Conservation (phyloP, 2,329 filamentous ascomycete species). For the Claviceps monticola region DNA sequence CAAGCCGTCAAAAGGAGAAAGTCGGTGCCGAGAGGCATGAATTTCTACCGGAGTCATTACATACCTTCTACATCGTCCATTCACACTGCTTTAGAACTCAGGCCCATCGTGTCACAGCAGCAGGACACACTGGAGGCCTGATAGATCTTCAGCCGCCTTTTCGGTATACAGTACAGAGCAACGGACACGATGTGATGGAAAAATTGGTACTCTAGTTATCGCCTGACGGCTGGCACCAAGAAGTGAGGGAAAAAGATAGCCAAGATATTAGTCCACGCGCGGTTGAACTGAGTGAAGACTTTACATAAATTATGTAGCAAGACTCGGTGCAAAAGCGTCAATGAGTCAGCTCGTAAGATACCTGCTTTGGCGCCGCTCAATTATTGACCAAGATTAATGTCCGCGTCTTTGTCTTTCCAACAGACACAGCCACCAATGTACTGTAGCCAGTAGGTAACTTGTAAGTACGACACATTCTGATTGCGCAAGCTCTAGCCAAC, state of each 20-base stretch:
- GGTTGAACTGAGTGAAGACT: neutral
- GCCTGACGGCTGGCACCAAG: neutral
- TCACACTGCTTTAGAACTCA: neutral
- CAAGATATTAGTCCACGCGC: neutral
- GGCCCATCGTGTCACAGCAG: neutral
- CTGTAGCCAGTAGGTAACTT: no score
- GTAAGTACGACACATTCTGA: no score
- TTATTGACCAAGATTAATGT: no score
- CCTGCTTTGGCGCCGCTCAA: no score
- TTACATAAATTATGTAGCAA: neutral
- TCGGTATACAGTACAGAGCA: no score
- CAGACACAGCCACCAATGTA: no score
- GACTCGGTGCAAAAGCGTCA: neutral
- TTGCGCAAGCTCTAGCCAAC: no score
- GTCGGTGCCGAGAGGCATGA: neutral
- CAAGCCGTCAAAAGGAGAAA: neutral
- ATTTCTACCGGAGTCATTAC: slow-evolving; percentile 3
- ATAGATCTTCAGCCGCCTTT: no score
- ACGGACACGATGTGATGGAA: no score
- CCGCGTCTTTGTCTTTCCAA: no score
- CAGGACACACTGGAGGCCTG: neutral
- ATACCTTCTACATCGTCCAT: slow-evolving; percentile 11
- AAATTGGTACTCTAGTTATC: no score
- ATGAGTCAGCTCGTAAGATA: neutral
- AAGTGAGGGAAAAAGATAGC: neutral